Evolutionary conservation across 176 grass and related monocot species (phyloP).

Genomic region (Zizania latifolia): DNA sequence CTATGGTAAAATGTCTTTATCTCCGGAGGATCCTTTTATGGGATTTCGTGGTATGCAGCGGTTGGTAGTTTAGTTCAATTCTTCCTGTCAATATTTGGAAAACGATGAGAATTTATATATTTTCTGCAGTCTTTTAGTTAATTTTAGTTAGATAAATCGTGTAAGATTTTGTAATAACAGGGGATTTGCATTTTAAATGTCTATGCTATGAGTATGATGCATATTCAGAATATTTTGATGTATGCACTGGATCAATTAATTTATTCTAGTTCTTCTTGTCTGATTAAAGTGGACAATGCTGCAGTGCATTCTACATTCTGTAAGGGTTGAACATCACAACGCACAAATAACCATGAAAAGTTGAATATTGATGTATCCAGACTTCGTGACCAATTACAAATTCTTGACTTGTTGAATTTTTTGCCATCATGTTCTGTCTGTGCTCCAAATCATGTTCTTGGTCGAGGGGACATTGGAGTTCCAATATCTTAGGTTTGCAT

Average conservation of each 20-base stretch:
- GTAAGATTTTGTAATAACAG: not conserved
- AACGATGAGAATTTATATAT: not conserved
- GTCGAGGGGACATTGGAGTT: not conserved
- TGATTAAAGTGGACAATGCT: too few species aligned
- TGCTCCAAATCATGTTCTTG: not conserved
- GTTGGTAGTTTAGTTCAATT: not conserved
- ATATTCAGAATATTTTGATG: not conserved
- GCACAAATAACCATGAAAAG: not conserved
- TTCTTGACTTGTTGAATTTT: not conserved
- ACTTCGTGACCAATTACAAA: not conserved
- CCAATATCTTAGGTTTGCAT: not conserved
- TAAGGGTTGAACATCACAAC: not conserved
- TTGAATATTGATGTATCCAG: not conserved
- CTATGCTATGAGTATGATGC: not conserved
- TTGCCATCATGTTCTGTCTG: not conserved
- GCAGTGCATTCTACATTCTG: not conserved
- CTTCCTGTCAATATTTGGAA: not conserved
- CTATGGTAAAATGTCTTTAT: not conserved
- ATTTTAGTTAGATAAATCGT: not conserved
- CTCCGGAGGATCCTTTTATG: not conserved
- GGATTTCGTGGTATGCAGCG: not conserved
- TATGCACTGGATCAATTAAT: not conserved
- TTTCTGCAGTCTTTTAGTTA: not conserved
- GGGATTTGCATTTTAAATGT: not conserved
- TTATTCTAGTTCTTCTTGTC: constrained; percentile 6